Evolutionary conservation across 176 grass and related monocot genomes (phyloP).

Genomic region (Leersia perrieri): DNA sequence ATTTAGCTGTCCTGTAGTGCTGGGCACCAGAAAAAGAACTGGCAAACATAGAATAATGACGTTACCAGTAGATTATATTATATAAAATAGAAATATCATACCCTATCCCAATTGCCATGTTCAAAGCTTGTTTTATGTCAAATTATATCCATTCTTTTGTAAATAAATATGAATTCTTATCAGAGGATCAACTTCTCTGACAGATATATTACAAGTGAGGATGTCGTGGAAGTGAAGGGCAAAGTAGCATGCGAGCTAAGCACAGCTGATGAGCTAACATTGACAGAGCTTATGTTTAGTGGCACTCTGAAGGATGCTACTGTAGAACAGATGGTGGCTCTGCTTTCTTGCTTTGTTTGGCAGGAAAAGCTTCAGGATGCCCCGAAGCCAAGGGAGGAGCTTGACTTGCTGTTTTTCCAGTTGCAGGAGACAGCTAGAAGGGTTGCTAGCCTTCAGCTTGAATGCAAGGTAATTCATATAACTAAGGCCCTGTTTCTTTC

Average conservation of each 20-base stretch:
- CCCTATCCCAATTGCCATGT: neutral
- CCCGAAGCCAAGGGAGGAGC: conserved; percentile 79
- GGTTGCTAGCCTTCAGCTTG: conserved; percentile 55
- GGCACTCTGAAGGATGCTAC: conserved; percentile 79
- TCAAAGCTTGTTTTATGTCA: neutral
- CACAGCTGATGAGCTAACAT: conserved; percentile 76
- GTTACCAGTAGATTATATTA: neutral
- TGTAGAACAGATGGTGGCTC: conserved; percentile 82
- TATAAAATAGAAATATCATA: conserved; percentile 3
- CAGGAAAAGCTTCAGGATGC: conserved; percentile 85
- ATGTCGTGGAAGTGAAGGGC: conserved; percentile 88
- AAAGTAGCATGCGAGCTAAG: conserved; percentile 91
- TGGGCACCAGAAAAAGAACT: no score
- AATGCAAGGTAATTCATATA: conserved; percentile 78
- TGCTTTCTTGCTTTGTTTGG: conserved; percentile 96
- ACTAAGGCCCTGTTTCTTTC: no score
- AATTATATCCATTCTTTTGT: neutral
- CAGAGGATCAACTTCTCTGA: neutral
- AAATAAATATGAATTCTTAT: conserved; percentile 2
- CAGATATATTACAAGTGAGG: conserved; percentile 61
- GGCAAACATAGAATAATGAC: no score
- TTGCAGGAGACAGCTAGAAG: conserved; percentile 48
- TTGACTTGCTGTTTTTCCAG: conserved; percentile 61
- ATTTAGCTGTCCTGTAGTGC: neutral
- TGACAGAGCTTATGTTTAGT: conserved; percentile 92